Evolutionary conservation across 106 monocot species (phyloP), one percentile per base, ranked within the genome.

Genomic region (Dendrobium officinale): DNA sequence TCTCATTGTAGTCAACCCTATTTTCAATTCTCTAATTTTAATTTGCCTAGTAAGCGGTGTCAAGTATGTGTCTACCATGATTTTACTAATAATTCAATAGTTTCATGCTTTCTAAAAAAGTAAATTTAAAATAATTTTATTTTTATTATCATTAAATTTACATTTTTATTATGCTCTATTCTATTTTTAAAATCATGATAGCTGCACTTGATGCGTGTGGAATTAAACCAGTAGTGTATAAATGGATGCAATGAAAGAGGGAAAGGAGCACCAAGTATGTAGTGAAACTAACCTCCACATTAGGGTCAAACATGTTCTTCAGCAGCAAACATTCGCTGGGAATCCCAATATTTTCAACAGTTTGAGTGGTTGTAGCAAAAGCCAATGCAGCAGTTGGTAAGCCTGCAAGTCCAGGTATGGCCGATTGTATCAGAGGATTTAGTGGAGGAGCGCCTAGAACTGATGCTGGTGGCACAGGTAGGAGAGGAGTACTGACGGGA

Each of bases 231-330:
- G 22, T 33, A 70, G 33, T 70, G 33, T 15, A 31, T 37, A 70
- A 70, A 70, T 31, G 31, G 5, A 70, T 70, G 33, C 70, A 70
- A 13, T 20, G 33, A 70, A 70, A 22, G 19, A 5, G 5, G n/a
- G 8, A 74, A 41, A 43, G 27, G 24, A 7, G 19, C 1, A 27
- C 20, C 17, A 55, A 77, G 17, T 26, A 33, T 0, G 73, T 7
- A 67, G 15, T 27, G 10, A 67, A 81, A 81, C 83, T 37, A 75
- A 98, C 98, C 98, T 98, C 98, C 55, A 89, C 20, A 45, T 42
- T 86, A 7, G 98, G 98, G 80, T 98, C 95, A 85, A 98, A 98
- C 98, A 98, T 95, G 80, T 98, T 98, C 84, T 98, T 98, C 79
- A 98, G 81, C 48, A 92, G 82, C 78, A 98, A 83, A 78, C 91